Evolutionary conservation across 2,329 filamentous ascomycete genomes (phyloP).

Genomic region (Verticillium dahliae): DNA sequence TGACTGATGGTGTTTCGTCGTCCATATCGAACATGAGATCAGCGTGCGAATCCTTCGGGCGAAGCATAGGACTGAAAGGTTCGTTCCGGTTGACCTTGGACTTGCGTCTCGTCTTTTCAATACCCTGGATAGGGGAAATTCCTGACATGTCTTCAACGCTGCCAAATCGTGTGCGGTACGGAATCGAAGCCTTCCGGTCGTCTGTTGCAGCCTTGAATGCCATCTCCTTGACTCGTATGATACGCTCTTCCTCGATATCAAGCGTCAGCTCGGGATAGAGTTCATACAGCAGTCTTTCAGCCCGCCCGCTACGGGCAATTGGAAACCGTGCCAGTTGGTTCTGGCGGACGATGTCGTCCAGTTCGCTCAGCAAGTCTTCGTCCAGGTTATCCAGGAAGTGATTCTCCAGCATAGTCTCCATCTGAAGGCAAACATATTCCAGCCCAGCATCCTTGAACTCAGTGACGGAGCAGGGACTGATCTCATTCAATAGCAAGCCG

Average conservation of each 20-base stretch:
- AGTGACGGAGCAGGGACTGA: slow-evolving; percentile 74
- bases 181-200: slow-evolving; percentile 47
- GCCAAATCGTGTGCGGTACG: slow-evolving; percentile 53
- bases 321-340: slow-evolving; percentile 77
- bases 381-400: slow-evolving; percentile 81
- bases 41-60: slow-evolving; percentile 58
- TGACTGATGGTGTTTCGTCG: slow-evolving; percentile 50
- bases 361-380: slow-evolving; percentile 69
- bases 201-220: slow-evolving; percentile 62
- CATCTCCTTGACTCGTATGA: slow-evolving; percentile 69
- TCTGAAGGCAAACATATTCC: slow-evolving; percentile 85
- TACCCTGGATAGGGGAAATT: slow-evolving; percentile 23
- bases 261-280: slow-evolving; percentile 55
- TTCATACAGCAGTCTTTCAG: slow-evolving; percentile 60
- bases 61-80: slow-evolving; percentile 59
- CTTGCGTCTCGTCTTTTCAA: slow-evolving; percentile 39
- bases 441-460: slow-evolving; percentile 84
- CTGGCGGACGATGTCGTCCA: slow-evolving; percentile 72
- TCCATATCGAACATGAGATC: slow-evolving; percentile 96
- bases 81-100: slow-evolving; percentile 44
- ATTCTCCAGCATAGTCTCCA: slow-evolving; percentile 90
- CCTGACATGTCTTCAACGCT: slow-evolving; percentile 57
- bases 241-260: slow-evolving; percentile 63
- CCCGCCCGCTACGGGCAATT: slow-evolving; percentile 68
- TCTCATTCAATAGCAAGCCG: slow-evolving; percentile 75